Base-by-base conservation (phyloP, 768 basidiomycete species). In the Termitomyces bulborhizus region DNA sequence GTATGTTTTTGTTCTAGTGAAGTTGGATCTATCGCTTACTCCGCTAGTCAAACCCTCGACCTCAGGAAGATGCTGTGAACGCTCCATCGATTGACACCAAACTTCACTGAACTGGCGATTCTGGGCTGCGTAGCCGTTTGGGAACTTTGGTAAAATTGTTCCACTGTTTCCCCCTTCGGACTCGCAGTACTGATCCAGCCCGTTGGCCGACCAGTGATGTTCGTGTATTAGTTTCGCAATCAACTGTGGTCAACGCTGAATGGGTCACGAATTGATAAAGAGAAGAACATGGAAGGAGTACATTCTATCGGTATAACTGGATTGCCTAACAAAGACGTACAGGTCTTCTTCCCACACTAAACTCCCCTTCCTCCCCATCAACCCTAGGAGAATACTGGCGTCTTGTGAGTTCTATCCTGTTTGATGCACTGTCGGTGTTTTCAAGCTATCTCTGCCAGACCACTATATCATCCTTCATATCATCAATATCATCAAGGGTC, bases 381-480 rank as follows among this genome's bases (percentile, higher is more conserved):
- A 21, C 2, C 18, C 15, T 9, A 26, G 34, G 15, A 21, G 18
- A 36, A 42, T 40, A 29, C 8, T 9, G 5, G 9, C 15, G 29
- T 18, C 40, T 21, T 51, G 40, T 51, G 29, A 51, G 40, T 41
- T 31, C 29, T 6, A 32, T 18, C 7, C 12, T 12, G 6, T 41
- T 18, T 15, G 12, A 16, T 18, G 21, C 21, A 12, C 18, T 3
- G 34, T 32, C 8, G 29, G 7, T 29, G n/a, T n/a, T 26, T 29
- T 47, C n/a, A 42, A 29, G 11, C 6, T 11, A 16, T n/a, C 21
- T 4, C 9, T 32, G 21, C 29, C 32, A 47, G 53, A 46, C n/a
- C 18, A 54, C 18, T 45, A 37, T 29, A 47, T 54, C n/a, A 54
- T 47, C 39, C 45, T 47, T 40, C 37, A 54, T 12, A 40, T 29